Evolutionary conservation across 2,329 filamentous ascomycete genomes (phyloP).

Genomic region (Aspergillus sp.): DNA sequence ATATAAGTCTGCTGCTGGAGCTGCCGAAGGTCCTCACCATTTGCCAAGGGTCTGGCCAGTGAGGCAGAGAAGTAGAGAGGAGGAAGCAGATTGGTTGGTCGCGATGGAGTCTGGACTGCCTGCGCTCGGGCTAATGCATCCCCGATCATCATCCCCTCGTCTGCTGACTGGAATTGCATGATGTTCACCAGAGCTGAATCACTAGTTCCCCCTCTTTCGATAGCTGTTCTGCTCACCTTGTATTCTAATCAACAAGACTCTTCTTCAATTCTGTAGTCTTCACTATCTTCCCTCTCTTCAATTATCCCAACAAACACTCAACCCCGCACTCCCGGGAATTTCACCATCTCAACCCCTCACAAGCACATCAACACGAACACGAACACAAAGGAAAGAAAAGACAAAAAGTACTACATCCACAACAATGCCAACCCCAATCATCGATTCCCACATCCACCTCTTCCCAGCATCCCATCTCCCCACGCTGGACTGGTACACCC

Average conservation of each 20-base stretch:
- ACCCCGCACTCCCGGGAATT: not conserved
- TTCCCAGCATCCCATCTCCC: slow-evolving; percentile 69
- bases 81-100: not conserved
- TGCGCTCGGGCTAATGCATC: not conserved
- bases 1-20: not conserved
- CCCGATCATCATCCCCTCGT: not conserved
- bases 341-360: not conserved
- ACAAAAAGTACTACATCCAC: not conserved
- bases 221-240: not conserved
- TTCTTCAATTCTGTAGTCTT: not conserved
- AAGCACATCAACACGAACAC: not conserved
- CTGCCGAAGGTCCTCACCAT: not conserved
- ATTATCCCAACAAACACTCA: not conserved
- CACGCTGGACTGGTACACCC: slow-evolving; percentile 69
- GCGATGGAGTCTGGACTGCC: no score
- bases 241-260: not conserved
- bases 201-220: not conserved
- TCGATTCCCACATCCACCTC: slow-evolving; percentile 92
- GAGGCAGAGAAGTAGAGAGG: not conserved
- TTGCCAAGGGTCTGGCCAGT: not conserved
- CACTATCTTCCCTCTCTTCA: not conserved
- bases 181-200: not conserved
- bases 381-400: not conserved
- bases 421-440: slow-evolving; percentile 54
- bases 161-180: not conserved